Base-by-base conservation (phyloP, 2,329 filamentous ascomycete species). In the Endoconidiophora polonica region DNA sequence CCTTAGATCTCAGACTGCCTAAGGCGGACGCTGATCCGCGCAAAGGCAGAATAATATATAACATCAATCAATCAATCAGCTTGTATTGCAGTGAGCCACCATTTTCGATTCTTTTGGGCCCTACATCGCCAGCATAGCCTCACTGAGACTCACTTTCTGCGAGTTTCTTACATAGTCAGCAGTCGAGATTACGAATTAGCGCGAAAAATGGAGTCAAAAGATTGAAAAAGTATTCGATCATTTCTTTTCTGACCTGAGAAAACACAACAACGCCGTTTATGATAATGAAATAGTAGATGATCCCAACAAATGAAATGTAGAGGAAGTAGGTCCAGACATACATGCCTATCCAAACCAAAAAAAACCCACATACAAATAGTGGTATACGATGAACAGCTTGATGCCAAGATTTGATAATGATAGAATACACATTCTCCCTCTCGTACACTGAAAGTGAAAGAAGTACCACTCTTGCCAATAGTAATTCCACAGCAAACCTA, bases 41-140 rank as follows among this genome's bases (percentile, higher is more conserved):
- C n/a, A n/a, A n/a, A n/a, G n/a, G n/a, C n/a, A n/a, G n/a, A n/a
- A n/a, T n/a, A n/a, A n/a, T n/a, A n/a, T n/a, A n/a, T 41, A 41
- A 41, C 20, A 48, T 48, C 36, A 46, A 18, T n/a, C 24, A 45
- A 45, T 12, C 12, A 46, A 46, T 18, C 7, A 48, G 29, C 46
- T 6, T 9, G 46, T 38, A 38, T n/a, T 14, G 16, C 20, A 23
- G 7, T 22, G 14, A 43, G 44, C 23, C 23, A 23, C 39, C 5
- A 29, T 20, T n/a, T 38, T 26, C 40, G 16, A n/a, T 29, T 41
- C 14, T 23, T 16, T 29, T 12, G 12, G 39, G 49, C 54, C 54
- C 55, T 18, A 36, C 12, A 45, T 16, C 24, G 43, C 54, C 46
- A 26, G 49, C 26, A 51, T 60, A 67, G 57, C 70, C 16, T 14